phyloP scores from a whole-genome alignment of 208 protist genomes.

The Crithidia fasciculata region DNA sequence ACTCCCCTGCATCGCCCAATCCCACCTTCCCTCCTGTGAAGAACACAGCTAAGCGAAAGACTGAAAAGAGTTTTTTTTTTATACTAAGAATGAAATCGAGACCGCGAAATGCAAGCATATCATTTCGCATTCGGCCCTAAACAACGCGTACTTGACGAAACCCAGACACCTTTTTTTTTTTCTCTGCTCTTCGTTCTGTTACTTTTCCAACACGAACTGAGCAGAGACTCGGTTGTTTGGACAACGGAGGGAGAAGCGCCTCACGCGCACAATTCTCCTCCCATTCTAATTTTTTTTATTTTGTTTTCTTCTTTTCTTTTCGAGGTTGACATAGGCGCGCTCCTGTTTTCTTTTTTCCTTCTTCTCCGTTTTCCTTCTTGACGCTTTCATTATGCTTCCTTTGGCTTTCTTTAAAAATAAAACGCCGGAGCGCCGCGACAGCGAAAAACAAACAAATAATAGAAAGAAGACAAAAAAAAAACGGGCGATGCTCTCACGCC shows the following conservation, averaged over 20 bases:
- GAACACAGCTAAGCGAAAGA: no score
- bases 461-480: background rate
- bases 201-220: background rate
- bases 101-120: conserved; percentile 17
- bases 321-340: no score
- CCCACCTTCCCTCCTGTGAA: no score
- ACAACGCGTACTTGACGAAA: background rate
- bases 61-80: conserved; percentile 4
- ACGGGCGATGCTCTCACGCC: background rate
- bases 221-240: no score
- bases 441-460: no score
- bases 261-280: background rate
- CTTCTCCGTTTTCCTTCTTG: background rate
- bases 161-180: conserved; percentile 8
- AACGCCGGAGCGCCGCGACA: no score
- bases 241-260: no score
- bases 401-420: no score
- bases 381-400: no score
- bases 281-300: background rate
- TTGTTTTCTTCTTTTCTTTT: background rate
- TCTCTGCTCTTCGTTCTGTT: conserved; percentile 5
- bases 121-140: conserved; percentile 9
- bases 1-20: background rate
- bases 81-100: background rate
- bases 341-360: background rate